A percentile compares a stretch with the other conserved stretches of the same genome.
Conservation (phyloP, 192 early-diverging fungal genomes). For the Backusella liffmaniae region DNA sequence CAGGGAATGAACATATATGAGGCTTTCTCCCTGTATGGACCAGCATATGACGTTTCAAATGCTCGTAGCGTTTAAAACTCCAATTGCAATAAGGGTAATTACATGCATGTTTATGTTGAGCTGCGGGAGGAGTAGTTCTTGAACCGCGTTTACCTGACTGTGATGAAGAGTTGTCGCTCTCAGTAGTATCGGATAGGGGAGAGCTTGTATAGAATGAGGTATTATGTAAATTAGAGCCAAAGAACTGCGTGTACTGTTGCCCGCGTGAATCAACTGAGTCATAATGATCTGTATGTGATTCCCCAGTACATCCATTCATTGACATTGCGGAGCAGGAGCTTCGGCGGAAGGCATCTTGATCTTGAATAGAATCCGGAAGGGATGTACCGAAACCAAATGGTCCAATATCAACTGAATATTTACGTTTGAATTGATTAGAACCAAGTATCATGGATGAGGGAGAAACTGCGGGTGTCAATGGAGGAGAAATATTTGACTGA, state of each 20-base stretch:
- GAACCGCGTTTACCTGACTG: not conserved
- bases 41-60: conserved; percentile 77
- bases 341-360: not conserved
- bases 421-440: not conserved
- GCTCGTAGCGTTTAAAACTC: conserved; percentile 80
- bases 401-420: not conserved
- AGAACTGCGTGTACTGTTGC: not conserved
- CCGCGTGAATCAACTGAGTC: not conserved
- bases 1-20: conserved; percentile 62
- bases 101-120: conserved; percentile 42
- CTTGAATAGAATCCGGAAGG: not conserved
- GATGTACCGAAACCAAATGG: not conserved
- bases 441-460: conserved; percentile 8
- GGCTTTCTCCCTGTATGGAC: conserved; percentile 76
- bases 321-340: not conserved
- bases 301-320: not conserved
- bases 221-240: conserved; percentile 1
- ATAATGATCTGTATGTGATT: not conserved
- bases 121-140: not conserved
- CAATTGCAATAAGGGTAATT: conserved; percentile 45
- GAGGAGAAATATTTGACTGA: conserved; percentile 15
- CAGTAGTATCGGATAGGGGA: not conserved
- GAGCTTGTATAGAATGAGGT: not conserved
- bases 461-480: conserved; percentile 18
- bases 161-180: not conserved